phyloP scores from a whole-genome alignment of 2,329 filamentous ascomycete species.

The Ophiostoma sp. region DNA sequence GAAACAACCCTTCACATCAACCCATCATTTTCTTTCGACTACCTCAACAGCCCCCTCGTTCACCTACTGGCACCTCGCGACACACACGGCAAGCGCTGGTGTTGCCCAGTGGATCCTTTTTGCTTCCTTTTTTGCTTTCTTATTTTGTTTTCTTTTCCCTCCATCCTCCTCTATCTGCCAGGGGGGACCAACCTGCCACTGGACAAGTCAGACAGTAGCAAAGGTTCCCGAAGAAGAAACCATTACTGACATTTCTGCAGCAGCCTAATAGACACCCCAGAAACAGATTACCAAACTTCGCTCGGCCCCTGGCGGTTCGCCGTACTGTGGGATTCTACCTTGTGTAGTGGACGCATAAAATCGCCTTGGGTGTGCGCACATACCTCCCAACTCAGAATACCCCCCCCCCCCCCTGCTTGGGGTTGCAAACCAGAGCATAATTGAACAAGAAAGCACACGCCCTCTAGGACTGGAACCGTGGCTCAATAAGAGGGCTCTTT shows the following conservation, averaged over 20 bases:
- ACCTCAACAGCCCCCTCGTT: neutral
- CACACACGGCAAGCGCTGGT: neutral
- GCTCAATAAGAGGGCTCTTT: constrained; percentile 14
- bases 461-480: constrained; percentile 12
- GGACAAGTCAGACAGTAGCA: neutral
- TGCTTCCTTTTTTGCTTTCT: constrained; percentile 1
- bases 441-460: constrained; percentile 14
- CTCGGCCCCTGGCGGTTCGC: neutral
- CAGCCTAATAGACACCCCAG: neutral
- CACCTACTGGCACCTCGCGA: neutral
- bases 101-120: neutral
- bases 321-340: neutral
- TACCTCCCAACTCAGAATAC: neutral
- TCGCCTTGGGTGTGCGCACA: constrained; percentile 3
- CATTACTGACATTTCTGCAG: neutral
- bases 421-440: constrained; percentile 7
- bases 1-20: neutral
- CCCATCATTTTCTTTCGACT: neutral
- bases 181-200: neutral
- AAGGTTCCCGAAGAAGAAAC: neutral
- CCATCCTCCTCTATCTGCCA: neutral
- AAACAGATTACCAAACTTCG: neutral
- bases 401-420: neutral
- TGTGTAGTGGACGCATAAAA: constrained; percentile 1
- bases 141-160: neutral